These are phyloP conservation scores for Kodamaea kaohsiungensis DNA, from an alignment of 805 yeast genomes.

Conservation along the genomic window DNA sequence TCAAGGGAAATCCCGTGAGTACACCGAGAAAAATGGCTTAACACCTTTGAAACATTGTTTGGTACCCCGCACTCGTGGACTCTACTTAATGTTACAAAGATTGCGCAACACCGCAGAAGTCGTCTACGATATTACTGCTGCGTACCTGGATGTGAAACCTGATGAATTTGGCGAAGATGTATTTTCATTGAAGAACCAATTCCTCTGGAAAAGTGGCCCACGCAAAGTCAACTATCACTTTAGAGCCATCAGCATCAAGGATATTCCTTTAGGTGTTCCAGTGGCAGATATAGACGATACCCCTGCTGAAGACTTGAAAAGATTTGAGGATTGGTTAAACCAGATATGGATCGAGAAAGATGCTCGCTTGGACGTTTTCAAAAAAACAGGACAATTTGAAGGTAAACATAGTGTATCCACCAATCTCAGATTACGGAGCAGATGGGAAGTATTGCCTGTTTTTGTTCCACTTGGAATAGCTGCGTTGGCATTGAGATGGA, in stretches of 20 bases:
- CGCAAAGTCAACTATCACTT: slow-evolving; percentile 62
- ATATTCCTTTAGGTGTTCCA: slow-evolving; percentile 59
- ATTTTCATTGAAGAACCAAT: slow-evolving; percentile 64
- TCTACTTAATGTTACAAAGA: slow-evolving; percentile 62
- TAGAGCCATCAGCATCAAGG: slow-evolving; percentile 54
- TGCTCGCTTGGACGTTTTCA: slow-evolving; percentile 60
- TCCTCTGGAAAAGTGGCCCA: slow-evolving; percentile 74
- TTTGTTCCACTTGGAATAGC: slow-evolving; percentile 8
- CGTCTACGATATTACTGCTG: slow-evolving; percentile 82
- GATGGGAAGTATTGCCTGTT: slow-evolving; percentile 15
- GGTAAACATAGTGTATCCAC: slow-evolving; percentile 23
- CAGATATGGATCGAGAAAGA: slow-evolving; percentile 81
- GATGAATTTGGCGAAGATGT: slow-evolving; percentile 75
- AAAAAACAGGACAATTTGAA: slow-evolving; percentile 53
- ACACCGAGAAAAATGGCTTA: slow-evolving; percentile 51
- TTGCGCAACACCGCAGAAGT: slow-evolving; percentile 53
- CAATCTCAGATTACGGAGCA: slow-evolving; percentile 24
- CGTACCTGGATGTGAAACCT: slow-evolving; percentile 67
- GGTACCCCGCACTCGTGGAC: slow-evolving; percentile 82
- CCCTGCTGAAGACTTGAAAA: slow-evolving; percentile 39
- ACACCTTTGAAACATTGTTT: slow-evolving; percentile 62
- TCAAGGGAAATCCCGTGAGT: slow-evolving; percentile 54
- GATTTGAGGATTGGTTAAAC: slow-evolving; percentile 75
- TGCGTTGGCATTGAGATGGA: not conserved
- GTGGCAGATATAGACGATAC: slow-evolving; percentile 45